Conservation (phyloP, 129 eudicot species). For the Flaveria trinervia region DNA sequence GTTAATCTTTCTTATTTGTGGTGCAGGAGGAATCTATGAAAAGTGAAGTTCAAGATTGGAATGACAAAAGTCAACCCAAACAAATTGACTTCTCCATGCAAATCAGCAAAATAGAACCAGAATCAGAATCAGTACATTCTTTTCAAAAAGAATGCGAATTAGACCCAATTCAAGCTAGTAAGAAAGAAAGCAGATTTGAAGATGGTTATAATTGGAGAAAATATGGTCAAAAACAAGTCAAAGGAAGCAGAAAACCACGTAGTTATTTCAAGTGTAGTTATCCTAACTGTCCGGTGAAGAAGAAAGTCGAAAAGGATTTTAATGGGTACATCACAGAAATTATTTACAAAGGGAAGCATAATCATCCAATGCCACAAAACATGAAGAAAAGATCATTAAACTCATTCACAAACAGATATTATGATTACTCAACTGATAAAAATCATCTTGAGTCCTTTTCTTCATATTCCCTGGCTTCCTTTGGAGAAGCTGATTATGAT, state of each 20-base stretch:
- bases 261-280: constrained; percentile 84
- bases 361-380: constrained; percentile 86
- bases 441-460: constrained; percentile 45
- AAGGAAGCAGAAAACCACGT: constrained; percentile 84
- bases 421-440: constrained; percentile 31
- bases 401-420: constrained; percentile 35
- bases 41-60: constrained; percentile 51
- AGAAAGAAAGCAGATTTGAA: constrained; percentile 63
- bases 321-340: constrained; percentile 81
- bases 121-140: constrained; percentile 39
- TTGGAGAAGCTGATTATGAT: constrained; percentile 69
- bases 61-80: constrained; percentile 37
- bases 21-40: constrained; percentile 48
- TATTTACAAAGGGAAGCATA: constrained; percentile 85
- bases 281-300: constrained; percentile 72
- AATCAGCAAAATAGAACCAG: constrained; percentile 36
- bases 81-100: constrained; percentile 39
- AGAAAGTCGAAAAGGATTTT: constrained; percentile 71
- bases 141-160: constrained; percentile 16
- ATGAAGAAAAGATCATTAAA: constrained; percentile 50
- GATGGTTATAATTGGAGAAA: constrained; percentile 98
- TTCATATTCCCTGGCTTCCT: constrained; percentile 60
- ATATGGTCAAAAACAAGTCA: constrained; percentile 92
- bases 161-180: constrained; percentile 47
- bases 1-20: background rate